A percentile compares a stretch with the other conserved stretches of the same genome.
phyloP scores from a whole-genome alignment of 768 basidiomycete genomes.

The Auricularia sp. region DNA sequence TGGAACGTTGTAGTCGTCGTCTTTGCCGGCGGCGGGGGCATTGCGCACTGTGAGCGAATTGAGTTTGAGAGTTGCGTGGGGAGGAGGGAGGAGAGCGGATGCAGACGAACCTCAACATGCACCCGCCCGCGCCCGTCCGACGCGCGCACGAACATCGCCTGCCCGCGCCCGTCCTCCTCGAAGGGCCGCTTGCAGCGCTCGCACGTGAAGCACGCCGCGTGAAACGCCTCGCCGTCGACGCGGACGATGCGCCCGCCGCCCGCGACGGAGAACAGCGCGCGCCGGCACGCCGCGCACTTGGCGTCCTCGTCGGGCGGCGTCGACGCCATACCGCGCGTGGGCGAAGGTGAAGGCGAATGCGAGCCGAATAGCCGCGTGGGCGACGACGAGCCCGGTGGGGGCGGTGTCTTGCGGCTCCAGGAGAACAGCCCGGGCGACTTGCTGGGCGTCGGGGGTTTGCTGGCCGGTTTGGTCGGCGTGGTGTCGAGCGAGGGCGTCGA shows the following conservation, averaged over 20 bases:
- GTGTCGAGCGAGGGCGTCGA: neutral
- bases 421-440: neutral
- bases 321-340: neutral
- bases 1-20: constrained; percentile 3
- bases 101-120: constrained; percentile 45
- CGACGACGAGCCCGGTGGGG: neutral
- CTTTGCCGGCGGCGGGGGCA: constrained; percentile 14
- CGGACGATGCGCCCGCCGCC: constrained; percentile 54
- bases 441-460: neutral
- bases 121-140: constrained; percentile 43
- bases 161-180: constrained; percentile 47
- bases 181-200: constrained; percentile 53
- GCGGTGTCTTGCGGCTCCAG: neutral
- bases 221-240: constrained; percentile 41
- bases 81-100: constrained; percentile 8
- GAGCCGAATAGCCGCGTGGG: neutral
- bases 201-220: constrained; percentile 69
- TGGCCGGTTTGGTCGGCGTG: neutral
- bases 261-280: constrained; percentile 44
- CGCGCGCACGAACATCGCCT: constrained; percentile 61
- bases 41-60: constrained; percentile 26
- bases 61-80: neutral
- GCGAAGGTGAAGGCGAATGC: too few species aligned
- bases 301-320: constrained; percentile 19
- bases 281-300: constrained; percentile 50